phyloP scores from a whole-genome alignment of 495 filamentous ascomycete genomes.

The Aspergillus ellipticus region DNA sequence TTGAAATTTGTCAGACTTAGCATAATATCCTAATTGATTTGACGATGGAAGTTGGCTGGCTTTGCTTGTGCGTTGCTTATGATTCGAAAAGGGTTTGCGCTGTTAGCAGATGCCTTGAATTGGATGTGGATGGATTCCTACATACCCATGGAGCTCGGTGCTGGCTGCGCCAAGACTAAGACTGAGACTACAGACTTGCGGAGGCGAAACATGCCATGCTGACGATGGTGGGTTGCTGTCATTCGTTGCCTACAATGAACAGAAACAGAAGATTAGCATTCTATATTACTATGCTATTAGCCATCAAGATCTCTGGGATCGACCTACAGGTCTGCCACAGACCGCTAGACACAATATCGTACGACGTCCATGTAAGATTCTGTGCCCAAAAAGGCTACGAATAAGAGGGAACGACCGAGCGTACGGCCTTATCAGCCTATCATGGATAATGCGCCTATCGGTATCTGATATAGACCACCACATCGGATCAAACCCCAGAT shows the following conservation, averaged over 20 bases:
- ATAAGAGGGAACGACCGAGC: neutral
- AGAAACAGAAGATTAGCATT: too few relatives aligned
- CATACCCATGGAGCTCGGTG: too few relatives aligned
- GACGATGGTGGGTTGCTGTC: too few relatives aligned
- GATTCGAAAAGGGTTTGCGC: neutral
- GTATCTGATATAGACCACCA: neutral
- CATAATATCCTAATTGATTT: slow-evolving; percentile 41
- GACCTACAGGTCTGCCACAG: too few relatives aligned
- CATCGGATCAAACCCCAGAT: neutral
- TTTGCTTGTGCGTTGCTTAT: neutral
- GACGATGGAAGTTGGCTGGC: slow-evolving; percentile 1
- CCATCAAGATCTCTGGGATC: too few relatives aligned
- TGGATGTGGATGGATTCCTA: neutral
- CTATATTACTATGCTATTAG: too few relatives aligned
- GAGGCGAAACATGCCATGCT: too few relatives aligned
- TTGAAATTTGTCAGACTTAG: slow-evolving; percentile 23
- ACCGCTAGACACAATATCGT: too few relatives aligned
- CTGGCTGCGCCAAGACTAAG: neutral
- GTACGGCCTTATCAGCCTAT: neutral
- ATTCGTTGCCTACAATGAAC: too few relatives aligned
- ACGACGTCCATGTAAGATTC: neutral
- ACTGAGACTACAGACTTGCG: neutral
- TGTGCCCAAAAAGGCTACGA: neutral
- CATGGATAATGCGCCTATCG: slow-evolving; percentile 1
- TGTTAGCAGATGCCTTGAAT: neutral